These are phyloP conservation scores for Dichotomopilus funicola DNA, from an alignment of 2,329 filamentous ascomycete species.

Conservation along the genomic window DNA sequence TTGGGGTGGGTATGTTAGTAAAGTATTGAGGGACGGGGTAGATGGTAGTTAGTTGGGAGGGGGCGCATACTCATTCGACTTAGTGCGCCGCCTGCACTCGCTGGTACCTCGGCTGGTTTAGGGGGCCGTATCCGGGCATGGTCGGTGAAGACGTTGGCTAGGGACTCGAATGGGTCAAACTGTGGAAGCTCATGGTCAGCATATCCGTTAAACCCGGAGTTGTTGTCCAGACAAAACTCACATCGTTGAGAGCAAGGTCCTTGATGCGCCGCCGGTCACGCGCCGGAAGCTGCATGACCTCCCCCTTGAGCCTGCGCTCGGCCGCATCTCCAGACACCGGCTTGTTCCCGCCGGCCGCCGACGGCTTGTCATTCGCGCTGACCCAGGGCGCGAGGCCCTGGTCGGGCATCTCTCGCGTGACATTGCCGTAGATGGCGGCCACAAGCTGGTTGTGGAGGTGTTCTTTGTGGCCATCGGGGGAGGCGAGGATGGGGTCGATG, in stretches of 20 bases:
- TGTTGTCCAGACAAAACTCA: slow-evolving; percentile 31
- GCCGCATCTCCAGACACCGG: slow-evolving; percentile 59
- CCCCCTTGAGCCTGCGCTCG: slow-evolving; percentile 59
- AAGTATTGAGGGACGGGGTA: neutral
- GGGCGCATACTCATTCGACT: slow-evolving; percentile 67
- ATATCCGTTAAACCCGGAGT: neutral
- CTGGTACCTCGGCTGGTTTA: slow-evolving; percentile 53
- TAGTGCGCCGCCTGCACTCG: slow-evolving; percentile 64
- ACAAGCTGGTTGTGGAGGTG: slow-evolving; percentile 64
- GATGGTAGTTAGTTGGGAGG: neutral
- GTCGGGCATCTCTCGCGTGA: slow-evolving; percentile 63
- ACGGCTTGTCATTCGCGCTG: slow-evolving; percentile 63
- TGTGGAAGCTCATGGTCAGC: slow-evolving; percentile 30
- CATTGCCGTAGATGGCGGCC: slow-evolving; percentile 61
- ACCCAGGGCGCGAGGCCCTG: slow-evolving; percentile 64
- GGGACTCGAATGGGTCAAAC: slow-evolving; percentile 50
- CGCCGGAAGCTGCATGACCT: slow-evolving; percentile 64
- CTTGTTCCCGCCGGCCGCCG: slow-evolving; percentile 50
- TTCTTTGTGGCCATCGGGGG: slow-evolving; percentile 51
- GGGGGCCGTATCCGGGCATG: slow-evolving; percentile 40
- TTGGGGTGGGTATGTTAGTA: slow-evolving; percentile 26
- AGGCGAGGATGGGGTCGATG: slow-evolving; percentile 54
- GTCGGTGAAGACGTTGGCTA: slow-evolving; percentile 48
- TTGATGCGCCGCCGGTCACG: slow-evolving; percentile 62
- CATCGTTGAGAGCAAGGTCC: slow-evolving; percentile 56